A percentile compares a stretch with the other conserved stretches of the same genome.
Evolutionary conservation across 257 asterid genomes (phyloP).

Genomic region (Solanum chmielewskii): DNA sequence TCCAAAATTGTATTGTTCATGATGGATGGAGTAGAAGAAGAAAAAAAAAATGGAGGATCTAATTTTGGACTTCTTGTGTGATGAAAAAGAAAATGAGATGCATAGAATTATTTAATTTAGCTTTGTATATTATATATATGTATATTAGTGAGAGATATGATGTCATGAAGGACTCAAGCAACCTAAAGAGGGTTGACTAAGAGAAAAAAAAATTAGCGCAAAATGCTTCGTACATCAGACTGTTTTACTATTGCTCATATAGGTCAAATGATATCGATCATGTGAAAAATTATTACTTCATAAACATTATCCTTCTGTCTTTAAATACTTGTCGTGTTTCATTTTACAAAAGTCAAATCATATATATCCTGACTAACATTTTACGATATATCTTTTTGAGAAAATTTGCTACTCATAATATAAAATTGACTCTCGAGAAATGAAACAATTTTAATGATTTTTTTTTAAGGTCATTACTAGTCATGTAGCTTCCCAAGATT

Average conservation of each 20-base stretch:
- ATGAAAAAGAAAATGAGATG: neutral
- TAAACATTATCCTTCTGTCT: no score
- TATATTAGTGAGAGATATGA: neutral
- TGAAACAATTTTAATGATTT: neutral
- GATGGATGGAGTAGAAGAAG: neutral
- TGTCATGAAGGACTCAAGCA: neutral
- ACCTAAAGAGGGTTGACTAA: neutral
- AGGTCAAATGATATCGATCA: neutral
- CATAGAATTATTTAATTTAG: neutral
- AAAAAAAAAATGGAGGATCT: neutral
- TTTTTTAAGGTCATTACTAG: neutral
- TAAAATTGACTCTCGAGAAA: no score
- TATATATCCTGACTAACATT: accelerated
- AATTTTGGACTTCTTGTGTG: neutral
- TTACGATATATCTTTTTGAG: neutral
- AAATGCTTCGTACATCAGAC: neutral
- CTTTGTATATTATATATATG: neutral
- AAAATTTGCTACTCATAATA: neutral
- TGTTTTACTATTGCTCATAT: neutral
- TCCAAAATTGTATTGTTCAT: neutral
- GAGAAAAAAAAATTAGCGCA: neutral
- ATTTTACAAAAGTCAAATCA: neutral
- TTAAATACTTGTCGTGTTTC: neutral
- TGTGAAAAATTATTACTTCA: neutral
- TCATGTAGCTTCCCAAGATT: neutral